phyloP scores from a whole-genome alignment of 192 early-diverging fungal species.

The Coemansia sp. region DNA sequence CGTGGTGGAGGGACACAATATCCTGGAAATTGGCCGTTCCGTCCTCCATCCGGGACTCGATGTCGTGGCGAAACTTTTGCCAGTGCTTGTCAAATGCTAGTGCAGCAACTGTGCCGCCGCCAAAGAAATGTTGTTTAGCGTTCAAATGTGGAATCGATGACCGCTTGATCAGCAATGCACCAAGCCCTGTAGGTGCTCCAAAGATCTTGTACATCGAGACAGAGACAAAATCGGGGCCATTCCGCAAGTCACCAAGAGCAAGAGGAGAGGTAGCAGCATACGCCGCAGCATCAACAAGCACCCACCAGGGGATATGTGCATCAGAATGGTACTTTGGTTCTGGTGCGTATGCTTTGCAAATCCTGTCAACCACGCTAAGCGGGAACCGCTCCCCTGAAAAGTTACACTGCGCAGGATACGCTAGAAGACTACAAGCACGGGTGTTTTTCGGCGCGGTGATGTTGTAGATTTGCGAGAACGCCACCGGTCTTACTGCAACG shows the following conservation, averaged over 20 bases:
- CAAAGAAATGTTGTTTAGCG: slow-evolving; percentile 71
- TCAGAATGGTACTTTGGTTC: not conserved
- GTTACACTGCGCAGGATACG: slow-evolving; percentile 87
- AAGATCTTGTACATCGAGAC: slow-evolving; percentile 90
- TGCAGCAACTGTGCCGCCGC: slow-evolving; percentile 75
- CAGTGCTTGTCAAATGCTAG: slow-evolving; percentile 58
- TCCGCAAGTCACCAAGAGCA: slow-evolving; percentile 50
- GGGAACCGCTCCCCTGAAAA: slow-evolving; percentile 76
- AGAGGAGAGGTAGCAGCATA: slow-evolving; percentile 65
- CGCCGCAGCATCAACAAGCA: slow-evolving; percentile 77
- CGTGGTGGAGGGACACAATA: slow-evolving; percentile 71
- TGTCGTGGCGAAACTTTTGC: slow-evolving; percentile 57
- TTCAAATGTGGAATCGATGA: slow-evolving; percentile 49
- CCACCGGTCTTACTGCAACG: slow-evolving; percentile 15
- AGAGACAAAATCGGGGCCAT: slow-evolving; percentile 69
- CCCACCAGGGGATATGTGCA: slow-evolving; percentile 50
- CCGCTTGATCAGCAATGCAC: slow-evolving; percentile 70
- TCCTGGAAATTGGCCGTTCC: slow-evolving; percentile 78
- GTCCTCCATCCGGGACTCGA: slow-evolving; percentile 67
- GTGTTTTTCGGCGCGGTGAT: slow-evolving; percentile 18
- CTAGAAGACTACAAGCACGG: slow-evolving; percentile 58
- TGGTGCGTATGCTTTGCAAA: slow-evolving; percentile 25
- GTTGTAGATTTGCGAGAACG: slow-evolving; percentile 30
- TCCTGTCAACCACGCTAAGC: slow-evolving; percentile 57
- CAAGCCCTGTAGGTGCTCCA: slow-evolving; percentile 83